Conservation (phyloP, 2,329 filamentous ascomycete genomes). For the Sporothrix globosa region DNA sequence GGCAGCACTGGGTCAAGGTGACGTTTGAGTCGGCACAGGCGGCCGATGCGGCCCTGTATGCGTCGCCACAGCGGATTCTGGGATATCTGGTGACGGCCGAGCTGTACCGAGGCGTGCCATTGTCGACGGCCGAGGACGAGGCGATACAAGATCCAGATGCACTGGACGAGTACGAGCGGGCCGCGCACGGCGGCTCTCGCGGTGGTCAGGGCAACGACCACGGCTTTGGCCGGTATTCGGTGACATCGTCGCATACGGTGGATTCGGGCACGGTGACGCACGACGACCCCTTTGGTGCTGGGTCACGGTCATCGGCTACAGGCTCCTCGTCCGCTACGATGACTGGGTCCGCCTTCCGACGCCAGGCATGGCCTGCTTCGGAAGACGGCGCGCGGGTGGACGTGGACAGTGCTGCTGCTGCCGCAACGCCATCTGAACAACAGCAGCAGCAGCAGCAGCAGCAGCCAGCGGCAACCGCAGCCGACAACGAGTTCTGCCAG, state of each 20-base stretch:
- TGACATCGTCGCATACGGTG: constrained; percentile 59
- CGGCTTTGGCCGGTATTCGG: constrained; percentile 40
- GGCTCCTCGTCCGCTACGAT: constrained; percentile 31
- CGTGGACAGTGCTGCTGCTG: neutral
- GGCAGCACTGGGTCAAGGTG: constrained; percentile 89
- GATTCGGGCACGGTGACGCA: constrained; percentile 59
- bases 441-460: constrained; percentile 13
- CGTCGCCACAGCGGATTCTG: constrained; percentile 71
- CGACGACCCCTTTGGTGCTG: constrained; percentile 39
- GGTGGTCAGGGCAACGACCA: constrained; percentile 42
- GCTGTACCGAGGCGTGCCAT: constrained; percentile 61
- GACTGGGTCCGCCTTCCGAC: constrained; percentile 30
- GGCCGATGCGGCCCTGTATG: constrained; percentile 69
- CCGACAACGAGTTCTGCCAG: constrained; percentile 56
- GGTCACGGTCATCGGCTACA: constrained; percentile 12
- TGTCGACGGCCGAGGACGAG: constrained; percentile 66
- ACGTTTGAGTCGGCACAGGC: constrained; percentile 76
- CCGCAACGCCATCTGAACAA: constrained; percentile 20
- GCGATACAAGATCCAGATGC: constrained; percentile 60
- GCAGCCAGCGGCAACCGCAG: neutral
- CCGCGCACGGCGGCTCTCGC: neutral
- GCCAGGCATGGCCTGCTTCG: constrained; percentile 10
- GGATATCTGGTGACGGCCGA: constrained; percentile 73
- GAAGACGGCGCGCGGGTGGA: constrained; percentile 4
- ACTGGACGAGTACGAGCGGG: constrained; percentile 29